Conservation (phyloP, 148 eudicot species). For the Persicaria tinctoria region DNA sequence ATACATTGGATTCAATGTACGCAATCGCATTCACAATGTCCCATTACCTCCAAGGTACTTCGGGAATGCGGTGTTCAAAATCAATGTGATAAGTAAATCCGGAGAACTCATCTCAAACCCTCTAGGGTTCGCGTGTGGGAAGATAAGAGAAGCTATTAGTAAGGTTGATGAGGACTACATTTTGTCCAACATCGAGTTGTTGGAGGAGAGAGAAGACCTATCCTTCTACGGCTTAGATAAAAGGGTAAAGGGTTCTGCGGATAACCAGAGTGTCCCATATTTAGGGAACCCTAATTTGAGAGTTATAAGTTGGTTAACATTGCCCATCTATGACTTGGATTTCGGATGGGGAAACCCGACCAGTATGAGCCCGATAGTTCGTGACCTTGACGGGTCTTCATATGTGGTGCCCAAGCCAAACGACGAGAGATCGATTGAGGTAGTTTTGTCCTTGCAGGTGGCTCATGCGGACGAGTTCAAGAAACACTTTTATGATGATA, state of each 20-base stretch:
- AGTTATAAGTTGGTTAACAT: slow-evolving; percentile 27
- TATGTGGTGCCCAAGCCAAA: background rate
- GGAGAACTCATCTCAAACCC: slow-evolving; percentile 9
- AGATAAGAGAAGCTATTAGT: background rate
- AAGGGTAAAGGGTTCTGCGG: background rate
- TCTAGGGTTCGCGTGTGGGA: background rate
- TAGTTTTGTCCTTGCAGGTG: background rate
- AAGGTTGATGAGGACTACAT: background rate
- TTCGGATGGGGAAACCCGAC: slow-evolving; percentile 16
- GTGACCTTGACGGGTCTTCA: slow-evolving; percentile 20
- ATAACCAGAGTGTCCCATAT: background rate
- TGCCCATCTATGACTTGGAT: slow-evolving; percentile 26
- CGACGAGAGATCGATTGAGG: slow-evolving; percentile 24
- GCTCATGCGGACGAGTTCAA: background rate
- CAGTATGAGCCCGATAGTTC: slow-evolving; percentile 27
- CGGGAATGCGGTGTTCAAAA: background rate
- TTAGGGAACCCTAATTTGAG: slow-evolving; percentile 28
- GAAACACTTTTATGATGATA: background rate
- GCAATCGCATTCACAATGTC: slow-evolving; percentile 15
- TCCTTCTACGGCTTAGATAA: background rate
- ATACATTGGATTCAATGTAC: slow-evolving; percentile 1
- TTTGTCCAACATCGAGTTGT: background rate
- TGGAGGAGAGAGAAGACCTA: background rate
- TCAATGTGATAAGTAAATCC: background rate
- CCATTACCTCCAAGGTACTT: slow-evolving; percentile 18